Evolutionary conservation across 768 basidiomycete species (phyloP), one percentile per base, ranked within the genome.

Genomic region (Phylloporus sp.): DNA sequence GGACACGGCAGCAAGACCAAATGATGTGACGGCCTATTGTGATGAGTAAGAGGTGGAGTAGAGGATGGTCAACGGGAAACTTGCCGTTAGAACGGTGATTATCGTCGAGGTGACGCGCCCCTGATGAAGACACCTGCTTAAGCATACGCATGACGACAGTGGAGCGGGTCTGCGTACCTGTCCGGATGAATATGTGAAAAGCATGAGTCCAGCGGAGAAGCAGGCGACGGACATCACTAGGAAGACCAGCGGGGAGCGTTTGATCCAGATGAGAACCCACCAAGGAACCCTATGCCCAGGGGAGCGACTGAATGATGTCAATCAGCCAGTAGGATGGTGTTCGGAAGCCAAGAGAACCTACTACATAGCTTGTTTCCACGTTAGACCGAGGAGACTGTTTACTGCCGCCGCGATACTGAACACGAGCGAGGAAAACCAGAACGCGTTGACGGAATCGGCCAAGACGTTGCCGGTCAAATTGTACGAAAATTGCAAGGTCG

Each of bases 171-270:
- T 47, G 48, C 73, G 35, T 63, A 82, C 85, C 73, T 86, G 84
- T 8, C 65, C 53, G 15, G 87, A 86, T 3, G 87, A 79, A 59
- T 88, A 90, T 13, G 85, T 75, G 58, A 90, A 90, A 35, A 83
- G 77, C 57, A 84, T 81, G 15, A 90, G 73, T 13, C 87, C 87
- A 33, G 85, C 74, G 1, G 84, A 89, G 66, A 90, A 90, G 65
- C 83, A 85, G 32, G 85, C 84, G 36, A 90, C 86, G 43, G 88
- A 87, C 62, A 90, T 73, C 49, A 90, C 86, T 37, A 90, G 78
- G 69, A 90, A 88, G 51, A 89, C 84, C 27, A 90, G 72, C 13
- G 87, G 87, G 6, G 86, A 86, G 28, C 86, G 73, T 61, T 89
- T 90, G 69, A 90, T 90, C 87, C 86, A 90, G 55, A 90, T 89